Percentiles rank a stretch among this genome's conserved stretches.
These are phyloP conservation scores for Pichia sp. DNA, from an alignment of 1,139 yeast species.

Conservation along the genomic window DNA sequence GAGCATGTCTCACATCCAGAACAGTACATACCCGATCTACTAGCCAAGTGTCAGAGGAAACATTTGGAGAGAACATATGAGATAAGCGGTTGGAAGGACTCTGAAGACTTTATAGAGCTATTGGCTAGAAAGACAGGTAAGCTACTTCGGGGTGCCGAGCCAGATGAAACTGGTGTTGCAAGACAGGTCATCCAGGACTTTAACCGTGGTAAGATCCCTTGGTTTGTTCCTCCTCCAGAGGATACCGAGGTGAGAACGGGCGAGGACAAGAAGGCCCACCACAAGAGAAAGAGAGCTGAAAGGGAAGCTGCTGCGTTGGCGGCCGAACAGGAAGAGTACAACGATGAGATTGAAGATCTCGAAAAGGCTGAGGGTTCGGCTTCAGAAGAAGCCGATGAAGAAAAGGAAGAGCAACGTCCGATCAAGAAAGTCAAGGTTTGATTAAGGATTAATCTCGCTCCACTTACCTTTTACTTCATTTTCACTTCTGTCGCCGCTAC, in stretches of 20 bases:
- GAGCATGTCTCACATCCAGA: conserved; percentile 95
- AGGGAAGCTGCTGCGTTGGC: conserved; percentile 31
- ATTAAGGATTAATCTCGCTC: neutral
- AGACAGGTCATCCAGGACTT: conserved; percentile 89
- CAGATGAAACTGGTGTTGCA: conserved; percentile 91
- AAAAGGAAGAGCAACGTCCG: conserved; percentile 2
- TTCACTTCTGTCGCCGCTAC: neutral
- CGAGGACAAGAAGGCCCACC: conserved; percentile 53
- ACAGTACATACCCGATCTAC: conserved; percentile 86
- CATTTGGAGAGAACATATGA: conserved; percentile 96
- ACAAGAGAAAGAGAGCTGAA: conserved; percentile 45
- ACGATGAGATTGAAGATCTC: conserved; percentile 17
- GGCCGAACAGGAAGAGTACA: conserved; percentile 24
- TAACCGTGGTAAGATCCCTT: conserved; percentile 95
- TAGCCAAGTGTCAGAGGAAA: conserved; percentile 79
- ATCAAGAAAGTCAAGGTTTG: conserved; percentile 12
- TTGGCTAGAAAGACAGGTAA: conserved; percentile 92
- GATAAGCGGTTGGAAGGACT: conserved; percentile 83
- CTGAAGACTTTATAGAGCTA: conserved; percentile 80
- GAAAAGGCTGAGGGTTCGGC: conserved; percentile 2
- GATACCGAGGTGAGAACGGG: conserved; percentile 50
- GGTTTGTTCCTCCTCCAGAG: conserved; percentile 94
- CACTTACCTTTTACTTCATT: neutral
- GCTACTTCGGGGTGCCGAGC: conserved; percentile 94
- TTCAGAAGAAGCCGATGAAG: conserved; percentile 4